Conservation (phyloP, 2,329 filamentous ascomycete genomes). For the Talaromyces funiculosus region DNA sequence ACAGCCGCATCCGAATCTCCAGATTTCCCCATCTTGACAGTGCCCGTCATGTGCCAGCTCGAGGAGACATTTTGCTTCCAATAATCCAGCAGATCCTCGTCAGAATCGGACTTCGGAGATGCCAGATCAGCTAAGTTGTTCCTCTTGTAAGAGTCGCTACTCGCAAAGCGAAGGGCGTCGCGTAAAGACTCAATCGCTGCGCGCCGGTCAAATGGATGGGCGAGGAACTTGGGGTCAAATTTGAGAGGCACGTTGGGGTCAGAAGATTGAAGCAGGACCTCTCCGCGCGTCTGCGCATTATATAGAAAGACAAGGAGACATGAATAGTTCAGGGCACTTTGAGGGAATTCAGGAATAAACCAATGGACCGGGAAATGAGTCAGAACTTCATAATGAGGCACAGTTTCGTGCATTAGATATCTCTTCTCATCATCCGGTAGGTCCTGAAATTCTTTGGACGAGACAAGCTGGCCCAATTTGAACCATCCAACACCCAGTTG, state of each 20-base stretch:
- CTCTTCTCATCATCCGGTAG: conserved; percentile 42
- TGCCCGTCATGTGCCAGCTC: conserved; percentile 54
- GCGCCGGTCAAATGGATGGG: conserved; percentile 51
- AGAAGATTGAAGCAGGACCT: conserved; percentile 48
- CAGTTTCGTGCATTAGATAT: conserved; percentile 44
- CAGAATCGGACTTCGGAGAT: conserved; percentile 44
- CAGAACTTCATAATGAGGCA: conserved; percentile 55
- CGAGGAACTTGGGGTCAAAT: conserved; percentile 51
- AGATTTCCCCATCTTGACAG: conserved; percentile 51
- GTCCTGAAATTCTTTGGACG: conserved; percentile 46
- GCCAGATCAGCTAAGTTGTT: conserved; percentile 39
- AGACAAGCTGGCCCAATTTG: conserved; percentile 37
- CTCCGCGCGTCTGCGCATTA: conserved; percentile 51
- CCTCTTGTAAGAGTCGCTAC: conserved; percentile 43
- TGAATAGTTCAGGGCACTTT: conserved; percentile 38
- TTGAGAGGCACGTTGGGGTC: conserved; percentile 48
- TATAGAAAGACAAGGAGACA: conserved; percentile 46
- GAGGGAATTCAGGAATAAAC: conserved; percentile 34
- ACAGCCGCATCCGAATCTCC: conserved; percentile 44
- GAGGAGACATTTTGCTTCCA: conserved; percentile 43
- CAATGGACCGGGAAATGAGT: conserved; percentile 44
- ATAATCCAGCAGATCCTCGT: conserved; percentile 50
- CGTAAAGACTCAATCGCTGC: conserved; percentile 46
- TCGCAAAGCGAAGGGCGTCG: conserved; percentile 39
- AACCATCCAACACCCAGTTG: conserved; percentile 34